Evolutionary conservation across 257 asterid species (phyloP).

Genomic region (Solanum infundibuliforme): DNA sequence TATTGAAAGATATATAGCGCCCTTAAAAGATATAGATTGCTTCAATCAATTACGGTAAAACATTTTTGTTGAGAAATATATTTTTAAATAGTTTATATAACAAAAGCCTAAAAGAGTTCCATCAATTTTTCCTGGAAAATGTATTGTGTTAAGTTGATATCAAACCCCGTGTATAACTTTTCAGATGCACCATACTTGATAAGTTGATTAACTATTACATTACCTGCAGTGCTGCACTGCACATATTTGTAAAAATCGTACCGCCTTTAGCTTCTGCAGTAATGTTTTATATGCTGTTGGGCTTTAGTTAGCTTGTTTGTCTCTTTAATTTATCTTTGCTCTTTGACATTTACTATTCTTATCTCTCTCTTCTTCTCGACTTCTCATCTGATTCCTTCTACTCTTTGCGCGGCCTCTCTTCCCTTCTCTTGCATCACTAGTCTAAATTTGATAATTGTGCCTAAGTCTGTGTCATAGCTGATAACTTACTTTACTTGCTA

Average conservation of each 20-base stretch:
- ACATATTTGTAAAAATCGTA: not conserved
- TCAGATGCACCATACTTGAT: not conserved
- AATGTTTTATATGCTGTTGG: not conserved
- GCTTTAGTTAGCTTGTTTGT: not conserved
- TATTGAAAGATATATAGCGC: not conserved
- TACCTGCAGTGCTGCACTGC: not conserved
- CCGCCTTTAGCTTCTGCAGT: not conserved
- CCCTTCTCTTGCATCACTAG: not conserved
- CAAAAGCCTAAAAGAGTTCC: not conserved
- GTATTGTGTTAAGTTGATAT: not conserved
- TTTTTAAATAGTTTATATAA: not conserved
- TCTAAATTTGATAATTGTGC: not conserved
- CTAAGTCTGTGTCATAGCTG: not conserved
- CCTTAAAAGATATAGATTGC: not conserved
- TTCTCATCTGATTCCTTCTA: not conserved
- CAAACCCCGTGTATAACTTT: not conserved
- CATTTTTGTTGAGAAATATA: not conserved
- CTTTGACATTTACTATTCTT: not conserved
- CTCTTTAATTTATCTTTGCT: not conserved
- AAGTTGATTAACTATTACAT: not conserved
- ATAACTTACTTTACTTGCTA: not conserved
- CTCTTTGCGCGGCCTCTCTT: not conserved
- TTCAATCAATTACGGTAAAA: not conserved
- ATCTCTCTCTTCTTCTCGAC: not conserved
- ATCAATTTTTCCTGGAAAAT: not conserved